Evolutionary conservation across 2,329 filamentous ascomycete species (phyloP).

Genomic region (Ceratocystis papillata): DNA sequence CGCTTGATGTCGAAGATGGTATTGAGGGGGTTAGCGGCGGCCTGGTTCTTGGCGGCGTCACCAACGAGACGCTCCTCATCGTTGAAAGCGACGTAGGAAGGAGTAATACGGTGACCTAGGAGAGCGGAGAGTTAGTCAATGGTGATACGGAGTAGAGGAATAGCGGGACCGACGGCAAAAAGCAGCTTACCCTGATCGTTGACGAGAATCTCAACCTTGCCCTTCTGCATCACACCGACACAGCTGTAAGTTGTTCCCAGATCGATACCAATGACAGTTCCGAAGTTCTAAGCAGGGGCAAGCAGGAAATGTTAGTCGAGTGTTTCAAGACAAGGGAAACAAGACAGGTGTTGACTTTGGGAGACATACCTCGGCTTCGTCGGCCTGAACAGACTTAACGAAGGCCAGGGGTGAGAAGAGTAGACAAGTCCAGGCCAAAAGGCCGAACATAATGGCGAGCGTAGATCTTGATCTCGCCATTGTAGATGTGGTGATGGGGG

Average conservation of each 20-base stretch:
- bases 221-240: constrained; percentile 91
- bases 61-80: constrained; percentile 94
- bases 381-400: constrained; percentile 62
- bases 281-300: constrained; percentile 44
- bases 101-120: constrained; percentile 79
- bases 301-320: not conserved
- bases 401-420: constrained; percentile 82
- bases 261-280: constrained; percentile 90
- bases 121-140: not conserved
- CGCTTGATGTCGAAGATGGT: constrained; percentile 79
- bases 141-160: not conserved
- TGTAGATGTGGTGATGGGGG: constrained; percentile 27
- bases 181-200: constrained; percentile 59
- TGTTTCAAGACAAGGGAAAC: not conserved
- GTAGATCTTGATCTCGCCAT: constrained; percentile 54
- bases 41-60: constrained; percentile 96
- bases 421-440: constrained; percentile 83
- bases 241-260: constrained; percentile 82
- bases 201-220: constrained; percentile 88
- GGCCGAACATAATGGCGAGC: constrained; percentile 71
- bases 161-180: not conserved
- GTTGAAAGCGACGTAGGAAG: constrained; percentile 91
- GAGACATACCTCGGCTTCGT: constrained; percentile 48
- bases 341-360: not conserved
- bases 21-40: constrained; percentile 62